Percentiles rank a stretch among this genome's conserved stretches.
phyloP scores from a whole-genome alignment of 257 asterid species.

The Lavandula angustifolia region DNA sequence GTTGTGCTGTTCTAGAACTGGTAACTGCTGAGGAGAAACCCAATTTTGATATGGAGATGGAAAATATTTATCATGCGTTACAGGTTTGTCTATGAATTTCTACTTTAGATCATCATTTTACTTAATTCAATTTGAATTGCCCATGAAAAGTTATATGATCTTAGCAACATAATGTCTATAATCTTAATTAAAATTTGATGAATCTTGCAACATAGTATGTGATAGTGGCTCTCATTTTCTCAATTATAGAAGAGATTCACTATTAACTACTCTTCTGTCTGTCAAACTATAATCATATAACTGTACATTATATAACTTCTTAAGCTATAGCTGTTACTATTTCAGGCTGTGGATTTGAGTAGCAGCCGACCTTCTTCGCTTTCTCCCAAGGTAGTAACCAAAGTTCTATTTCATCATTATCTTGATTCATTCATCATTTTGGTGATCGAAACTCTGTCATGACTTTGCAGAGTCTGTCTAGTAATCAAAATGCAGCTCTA shows the following conservation, averaged over 20 bases:
- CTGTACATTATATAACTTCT: neutral
- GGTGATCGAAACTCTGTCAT: neutral
- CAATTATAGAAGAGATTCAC: neutral
- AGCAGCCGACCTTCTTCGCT: slow-evolving; percentile 50
- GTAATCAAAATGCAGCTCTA: slow-evolving; percentile 55
- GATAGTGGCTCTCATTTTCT: neutral
- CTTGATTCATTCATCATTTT: slow-evolving; percentile 4
- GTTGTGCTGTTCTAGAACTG: slow-evolving; percentile 80
- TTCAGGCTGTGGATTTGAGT: slow-evolving; percentile 67
- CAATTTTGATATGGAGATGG: slow-evolving; percentile 59
- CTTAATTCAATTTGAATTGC: neutral
- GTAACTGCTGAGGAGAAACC: slow-evolving; percentile 58
- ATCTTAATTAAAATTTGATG: neutral
- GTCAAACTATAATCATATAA: neutral
- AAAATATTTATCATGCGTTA: slow-evolving; percentile 50
- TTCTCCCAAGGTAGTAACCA: slow-evolving; percentile 45
- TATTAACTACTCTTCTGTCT: too few species aligned
- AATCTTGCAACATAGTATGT: neutral
- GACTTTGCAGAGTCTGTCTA: slow-evolving; percentile 50
- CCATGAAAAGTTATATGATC: neutral
- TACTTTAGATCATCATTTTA: neutral
- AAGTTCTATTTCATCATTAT: neutral
- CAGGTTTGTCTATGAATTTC: slow-evolving; percentile 43
- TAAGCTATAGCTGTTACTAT: slow-evolving; percentile 13
- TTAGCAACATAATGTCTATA: neutral